Conservation (phyloP, 345 rosid genomes). For the Viola odorata region DNA sequence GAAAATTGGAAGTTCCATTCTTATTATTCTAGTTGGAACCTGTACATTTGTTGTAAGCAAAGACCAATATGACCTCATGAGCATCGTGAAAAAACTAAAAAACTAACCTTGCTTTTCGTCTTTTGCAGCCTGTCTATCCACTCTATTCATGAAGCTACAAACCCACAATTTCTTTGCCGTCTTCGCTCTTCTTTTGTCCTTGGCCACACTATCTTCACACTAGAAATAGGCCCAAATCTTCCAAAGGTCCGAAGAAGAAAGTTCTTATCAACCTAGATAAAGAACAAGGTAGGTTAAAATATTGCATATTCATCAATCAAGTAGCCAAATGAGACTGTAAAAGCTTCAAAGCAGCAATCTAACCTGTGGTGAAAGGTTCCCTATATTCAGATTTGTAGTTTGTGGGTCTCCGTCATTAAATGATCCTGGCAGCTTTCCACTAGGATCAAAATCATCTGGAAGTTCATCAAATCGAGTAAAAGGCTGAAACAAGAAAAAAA, state of each 20-base stretch:
- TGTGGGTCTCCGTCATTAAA: conserved; percentile 99
- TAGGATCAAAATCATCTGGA: conserved; percentile 97
- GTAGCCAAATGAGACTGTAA: neutral
- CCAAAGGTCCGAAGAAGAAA: conserved; percentile 96
- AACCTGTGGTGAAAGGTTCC: conserved; percentile 91
- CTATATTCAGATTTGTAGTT: conserved; percentile 95
- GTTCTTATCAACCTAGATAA: conserved; percentile 87
- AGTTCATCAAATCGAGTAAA: conserved; percentile 95
- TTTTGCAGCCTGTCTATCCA: conserved; percentile 98
- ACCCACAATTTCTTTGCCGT: conserved; percentile 93
- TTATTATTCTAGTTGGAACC: no score
- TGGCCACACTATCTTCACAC: conserved; percentile 99
- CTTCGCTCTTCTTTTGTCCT: conserved; percentile 94
- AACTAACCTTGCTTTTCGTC: conserved; percentile 94
- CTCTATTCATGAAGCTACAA: conserved; percentile 98
- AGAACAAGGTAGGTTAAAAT: conserved; percentile 3
- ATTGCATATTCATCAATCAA: neutral
- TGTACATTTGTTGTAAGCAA: no score
- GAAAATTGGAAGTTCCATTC: no score
- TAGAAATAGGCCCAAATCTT: conserved; percentile 99
- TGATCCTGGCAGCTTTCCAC: conserved; percentile 91
- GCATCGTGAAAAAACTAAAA: neutral
- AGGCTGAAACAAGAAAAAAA: conserved; percentile 47
- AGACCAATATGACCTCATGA: no score
- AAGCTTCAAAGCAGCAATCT: conserved; percentile 12